phyloP scores from a whole-genome alignment of 169 alveolate genomes.

The Fabrea salina region DNA sequence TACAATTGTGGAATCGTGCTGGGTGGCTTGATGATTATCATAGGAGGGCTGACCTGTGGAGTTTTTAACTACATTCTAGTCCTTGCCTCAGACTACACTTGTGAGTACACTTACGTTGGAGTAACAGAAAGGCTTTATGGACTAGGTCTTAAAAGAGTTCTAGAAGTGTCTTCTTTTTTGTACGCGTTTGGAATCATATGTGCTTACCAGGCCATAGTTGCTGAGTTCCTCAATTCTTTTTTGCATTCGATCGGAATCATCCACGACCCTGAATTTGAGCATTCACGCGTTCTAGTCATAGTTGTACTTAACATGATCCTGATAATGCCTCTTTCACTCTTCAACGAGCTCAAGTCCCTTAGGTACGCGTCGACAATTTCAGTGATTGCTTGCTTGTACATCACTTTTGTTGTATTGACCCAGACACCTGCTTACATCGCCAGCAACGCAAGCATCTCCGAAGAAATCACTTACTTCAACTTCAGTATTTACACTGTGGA shows the following conservation, averaged over 20 bases:
- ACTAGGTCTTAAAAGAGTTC: not conserved
- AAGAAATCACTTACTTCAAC: not conserved
- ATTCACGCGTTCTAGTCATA: not conserved
- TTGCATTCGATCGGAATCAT: not conserved
- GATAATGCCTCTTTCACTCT: not conserved
- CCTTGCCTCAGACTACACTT: not conserved
- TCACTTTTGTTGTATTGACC: not conserved
- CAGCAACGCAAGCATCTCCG: not conserved
- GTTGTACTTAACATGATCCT: not conserved
- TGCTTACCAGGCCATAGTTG: conserved; percentile 9
- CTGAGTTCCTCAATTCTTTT: not conserved
- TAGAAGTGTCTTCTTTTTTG: not conserved
- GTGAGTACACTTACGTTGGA: not conserved
- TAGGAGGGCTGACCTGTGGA: not conserved
- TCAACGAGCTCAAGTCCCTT: not conserved
- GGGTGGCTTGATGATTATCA: not conserved
- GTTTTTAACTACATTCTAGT: not conserved
- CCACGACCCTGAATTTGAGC: not conserved
- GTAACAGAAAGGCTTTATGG: not conserved
- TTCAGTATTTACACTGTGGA: not conserved
- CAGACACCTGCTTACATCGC: not conserved
- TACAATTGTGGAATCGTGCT: not conserved
- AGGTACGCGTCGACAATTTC: not conserved
- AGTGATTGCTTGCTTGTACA: not conserved
- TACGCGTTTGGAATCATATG: not conserved